phyloP scores from a whole-genome alignment of 768 basidiomycete genomes.

The Cyclocybe aegerita region DNA sequence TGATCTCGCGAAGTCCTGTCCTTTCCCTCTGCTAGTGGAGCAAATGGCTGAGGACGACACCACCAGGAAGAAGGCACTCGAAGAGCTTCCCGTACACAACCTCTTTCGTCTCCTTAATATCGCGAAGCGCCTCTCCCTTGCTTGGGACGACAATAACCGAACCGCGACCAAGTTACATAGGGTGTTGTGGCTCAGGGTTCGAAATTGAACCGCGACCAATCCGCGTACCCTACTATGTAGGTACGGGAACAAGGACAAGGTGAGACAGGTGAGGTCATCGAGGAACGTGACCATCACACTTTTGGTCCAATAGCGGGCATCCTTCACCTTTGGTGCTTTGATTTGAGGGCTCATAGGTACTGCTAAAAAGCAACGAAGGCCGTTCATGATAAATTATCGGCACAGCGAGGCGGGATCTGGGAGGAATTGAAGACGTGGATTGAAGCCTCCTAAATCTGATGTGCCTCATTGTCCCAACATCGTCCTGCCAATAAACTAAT shows the following conservation, averaged over 20 bases:
- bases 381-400: neutral
- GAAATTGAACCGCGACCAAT: no score
- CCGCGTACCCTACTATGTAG: no score
- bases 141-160: constrained; percentile 6
- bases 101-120: constrained; percentile 9
- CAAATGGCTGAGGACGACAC: neutral
- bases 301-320: neutral
- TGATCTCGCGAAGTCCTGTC: constrained; percentile 24
- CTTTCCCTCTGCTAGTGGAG: neutral
- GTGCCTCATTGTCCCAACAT: no score
- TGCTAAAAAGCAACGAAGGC: neutral
- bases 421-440: no score
- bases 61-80: neutral
- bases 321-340: neutral
- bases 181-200: no score
- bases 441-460: no score
- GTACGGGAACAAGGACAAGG: no score
- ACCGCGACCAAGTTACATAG: no score
- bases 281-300: neutral
- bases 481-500: no score
- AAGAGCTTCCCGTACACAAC: neutral
- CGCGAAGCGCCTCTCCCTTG: constrained; percentile 9
- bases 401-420: no score
- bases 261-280: no score
- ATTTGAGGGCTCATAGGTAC: neutral